Base-by-base conservation (phyloP, 2,329 filamentous ascomycete species). In the Drechslera avenae region DNA sequence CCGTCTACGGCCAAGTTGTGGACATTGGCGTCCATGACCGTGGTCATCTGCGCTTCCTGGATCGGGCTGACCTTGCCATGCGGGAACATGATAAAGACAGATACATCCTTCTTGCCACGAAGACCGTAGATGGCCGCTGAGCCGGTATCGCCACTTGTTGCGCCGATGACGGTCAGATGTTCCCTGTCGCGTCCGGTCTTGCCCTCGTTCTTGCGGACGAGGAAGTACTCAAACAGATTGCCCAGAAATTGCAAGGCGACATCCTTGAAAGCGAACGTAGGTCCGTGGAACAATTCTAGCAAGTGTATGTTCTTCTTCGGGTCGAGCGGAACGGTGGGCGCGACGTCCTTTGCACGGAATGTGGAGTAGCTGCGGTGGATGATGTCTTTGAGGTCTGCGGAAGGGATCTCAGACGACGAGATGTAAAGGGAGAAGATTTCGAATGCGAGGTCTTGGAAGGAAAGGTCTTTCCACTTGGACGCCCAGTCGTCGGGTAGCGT, bases 21-120 rank as follows among this genome's bases (percentile, higher is more conserved):
- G 28, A 97, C 92, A 70, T 97, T 97, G 52, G 83, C 78, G 72
- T 97, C 94, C 33, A 91, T 79, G 21, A 94, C 89, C 0, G 93
- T 97, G 0, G 92, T 97, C 94, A 97, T 97, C 78, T 97, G 94
- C 4, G 90, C 89, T 75, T 97, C 91, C 75, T 97, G 94, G 50
- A 97, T 89, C 12, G 91, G 90, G 71, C 88, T 91, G 56, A 97
- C 88, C 61, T 91, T 89, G 56, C 91, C 93, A 74, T 94, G 90
- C 19, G 94, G 94, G 74, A 93, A 88, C 66, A 97, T 83, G 71
- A 99, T 97, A 78, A 96, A 94, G 45, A 97, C 90, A 0, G 91
- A 95, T 13, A 97, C 90, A 80, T 99, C 94, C 77, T 96, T 92
- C 85, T 97, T 97, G 46, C 92, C 91, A 42, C 92, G 81, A 46